Evolutionary conservation across 257 asterid species (phyloP).

Genomic region (Anisodus tanguticus): DNA sequence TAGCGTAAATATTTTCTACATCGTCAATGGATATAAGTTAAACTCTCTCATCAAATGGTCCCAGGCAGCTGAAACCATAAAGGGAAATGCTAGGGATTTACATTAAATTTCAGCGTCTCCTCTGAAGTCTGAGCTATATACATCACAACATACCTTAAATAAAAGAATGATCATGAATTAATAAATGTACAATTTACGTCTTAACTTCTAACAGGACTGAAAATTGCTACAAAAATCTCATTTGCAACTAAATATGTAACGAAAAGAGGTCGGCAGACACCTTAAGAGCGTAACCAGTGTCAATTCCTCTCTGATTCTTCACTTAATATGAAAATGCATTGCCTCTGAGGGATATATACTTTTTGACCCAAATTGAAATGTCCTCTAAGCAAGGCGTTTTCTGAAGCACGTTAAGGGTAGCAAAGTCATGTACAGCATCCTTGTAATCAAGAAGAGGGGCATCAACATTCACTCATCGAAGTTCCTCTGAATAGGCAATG

Average conservation of each 20-base stretch:
- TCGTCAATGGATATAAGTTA: background rate
- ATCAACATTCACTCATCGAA: slow-evolving; percentile 76
- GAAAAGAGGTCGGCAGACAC: too few species aligned
- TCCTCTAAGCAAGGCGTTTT: slow-evolving; percentile 83
- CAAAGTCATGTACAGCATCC: slow-evolving; percentile 83
- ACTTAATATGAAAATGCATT: slow-evolving; percentile 73
- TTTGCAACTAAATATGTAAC: background rate
- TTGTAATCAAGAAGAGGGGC: slow-evolving; percentile 83
- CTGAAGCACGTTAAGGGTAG: slow-evolving; percentile 66
- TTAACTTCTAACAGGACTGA: background rate
- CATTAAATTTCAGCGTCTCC: background rate
- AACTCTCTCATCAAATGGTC: background rate
- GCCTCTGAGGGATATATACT: slow-evolving; percentile 79
- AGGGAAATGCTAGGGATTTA: background rate
- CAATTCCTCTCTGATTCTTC: background rate
- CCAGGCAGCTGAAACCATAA: too few species aligned
- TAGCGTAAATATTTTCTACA: background rate
- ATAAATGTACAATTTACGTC: background rate
- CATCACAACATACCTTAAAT: background rate
- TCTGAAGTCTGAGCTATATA: slow-evolving; percentile 8
- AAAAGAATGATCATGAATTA: slow-evolving; percentile 6
- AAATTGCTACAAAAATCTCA: slow-evolving; percentile 21
- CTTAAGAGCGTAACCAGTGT: background rate
- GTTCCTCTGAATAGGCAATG: slow-evolving; percentile 77
- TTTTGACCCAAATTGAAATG: slow-evolving; percentile 82